A percentile compares a stretch with the other conserved stretches of the same genome.
phyloP scores from a whole-genome alignment of 2,329 filamentous ascomycete genomes.

The Cladosporium sp. region DNA sequence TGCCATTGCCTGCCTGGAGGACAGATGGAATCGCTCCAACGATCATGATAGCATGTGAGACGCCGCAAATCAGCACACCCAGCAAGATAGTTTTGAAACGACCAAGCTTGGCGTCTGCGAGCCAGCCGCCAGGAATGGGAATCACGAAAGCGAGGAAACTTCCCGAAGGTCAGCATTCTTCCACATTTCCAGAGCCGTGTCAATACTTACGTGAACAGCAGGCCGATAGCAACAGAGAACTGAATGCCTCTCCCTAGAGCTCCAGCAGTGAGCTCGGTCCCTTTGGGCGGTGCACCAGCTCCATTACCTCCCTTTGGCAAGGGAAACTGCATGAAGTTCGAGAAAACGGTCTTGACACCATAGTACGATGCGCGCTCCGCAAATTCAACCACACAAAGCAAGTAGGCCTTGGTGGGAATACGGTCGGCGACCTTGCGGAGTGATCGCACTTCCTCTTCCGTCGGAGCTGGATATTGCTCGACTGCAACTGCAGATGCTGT shows the following conservation, averaged over 20 bases:
- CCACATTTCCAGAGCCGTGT: neutral
- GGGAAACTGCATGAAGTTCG: constrained; percentile 63
- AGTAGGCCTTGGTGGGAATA: constrained; percentile 55
- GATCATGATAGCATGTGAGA: constrained; percentile 28
- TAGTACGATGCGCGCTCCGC: constrained; percentile 64
- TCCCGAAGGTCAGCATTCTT: neutral
- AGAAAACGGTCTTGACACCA: constrained; percentile 56
- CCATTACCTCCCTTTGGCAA: constrained; percentile 50
- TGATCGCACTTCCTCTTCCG: neutral
- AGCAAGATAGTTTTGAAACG: constrained; percentile 26
- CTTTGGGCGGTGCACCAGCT: constrained; percentile 59
- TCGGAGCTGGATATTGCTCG: neutral
- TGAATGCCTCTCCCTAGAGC: constrained; percentile 51
- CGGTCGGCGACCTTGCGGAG: constrained; percentile 53
- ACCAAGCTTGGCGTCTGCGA: constrained; percentile 29
- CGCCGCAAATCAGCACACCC: constrained; percentile 27
- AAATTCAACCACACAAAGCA: constrained; percentile 61
- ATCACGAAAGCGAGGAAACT: constrained; percentile 58
- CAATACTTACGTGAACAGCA: neutral
- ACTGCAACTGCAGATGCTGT: neutral
- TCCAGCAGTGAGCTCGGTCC: constrained; percentile 50
- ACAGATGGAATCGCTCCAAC: constrained; percentile 27
- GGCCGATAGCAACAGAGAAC: neutral
- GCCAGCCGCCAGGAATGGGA: constrained; percentile 45
- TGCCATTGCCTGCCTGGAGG: constrained; percentile 25